Percentiles rank a stretch among this genome's conserved stretches.
These are phyloP conservation scores for Coffea humblotiana DNA, from an alignment of 305 asterid genomes.

Conservation along the genomic window DNA sequence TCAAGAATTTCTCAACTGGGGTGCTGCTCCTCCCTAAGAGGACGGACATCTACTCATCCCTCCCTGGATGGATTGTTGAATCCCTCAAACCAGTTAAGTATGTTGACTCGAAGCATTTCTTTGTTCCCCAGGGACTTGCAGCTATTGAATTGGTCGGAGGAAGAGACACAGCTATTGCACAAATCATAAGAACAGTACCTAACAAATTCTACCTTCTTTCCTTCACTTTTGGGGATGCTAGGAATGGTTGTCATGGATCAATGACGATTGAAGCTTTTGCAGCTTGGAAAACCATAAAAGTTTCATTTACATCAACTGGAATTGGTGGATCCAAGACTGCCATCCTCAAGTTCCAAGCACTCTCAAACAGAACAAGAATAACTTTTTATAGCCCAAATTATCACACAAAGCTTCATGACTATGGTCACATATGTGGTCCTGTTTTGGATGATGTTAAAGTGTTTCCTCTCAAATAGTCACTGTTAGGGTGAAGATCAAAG, in stretches of 20 bases:
- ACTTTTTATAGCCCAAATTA: conserved; percentile 59
- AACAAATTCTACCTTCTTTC: conserved; percentile 49
- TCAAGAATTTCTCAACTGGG: conserved; percentile 79
- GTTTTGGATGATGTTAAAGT: conserved; percentile 72
- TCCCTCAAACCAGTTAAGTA: conserved; percentile 59
- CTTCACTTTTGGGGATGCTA: conserved; percentile 66
- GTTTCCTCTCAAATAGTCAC: conserved; percentile 25
- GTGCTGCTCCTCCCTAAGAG: conserved; percentile 61
- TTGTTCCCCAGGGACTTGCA: conserved; percentile 57
- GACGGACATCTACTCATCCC: conserved; percentile 56
- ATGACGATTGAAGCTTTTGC: conserved; percentile 70
- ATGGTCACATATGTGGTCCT: conserved; percentile 69
- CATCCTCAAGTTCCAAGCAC: conserved; percentile 50
- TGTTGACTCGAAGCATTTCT: conserved; percentile 68
- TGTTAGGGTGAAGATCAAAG: too few relatives aligned
- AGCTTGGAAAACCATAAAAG: conserved; percentile 35
- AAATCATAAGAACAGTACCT: conserved; percentile 42
- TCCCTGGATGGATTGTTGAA: conserved; percentile 82
- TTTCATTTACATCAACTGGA: conserved; percentile 47
- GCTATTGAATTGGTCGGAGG: conserved; percentile 78
- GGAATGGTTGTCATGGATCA: conserved; percentile 59
- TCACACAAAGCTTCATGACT: conserved; percentile 59
- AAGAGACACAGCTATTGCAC: conserved; percentile 72
- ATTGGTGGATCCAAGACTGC: conserved; percentile 52
- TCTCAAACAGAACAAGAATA: conserved; percentile 45